Base-by-base conservation (phyloP, 345 rosid genomes). In the Hypericum perforatum region DNA sequence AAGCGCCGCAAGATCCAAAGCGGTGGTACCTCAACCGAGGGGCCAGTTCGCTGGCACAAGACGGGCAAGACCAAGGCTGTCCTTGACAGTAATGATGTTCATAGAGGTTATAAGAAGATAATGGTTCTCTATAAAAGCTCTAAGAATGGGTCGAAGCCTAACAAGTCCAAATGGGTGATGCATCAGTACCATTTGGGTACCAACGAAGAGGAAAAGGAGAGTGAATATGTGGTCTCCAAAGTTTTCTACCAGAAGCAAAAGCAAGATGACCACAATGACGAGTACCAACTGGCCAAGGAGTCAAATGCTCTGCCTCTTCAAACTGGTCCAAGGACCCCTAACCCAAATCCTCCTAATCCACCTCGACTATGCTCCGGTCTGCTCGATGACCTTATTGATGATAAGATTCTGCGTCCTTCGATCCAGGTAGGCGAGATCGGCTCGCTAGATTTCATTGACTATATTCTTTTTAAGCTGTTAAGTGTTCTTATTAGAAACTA, bases 21-120 rank as follows among this genome's bases (percentile, higher is more conserved):
- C 47, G 76, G 76, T 11, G 53, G 69, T 29, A 60, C 65, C 67
- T 41, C 67, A 0, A 39, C 63, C 9, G 74, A 69, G 65, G 91
- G 82, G 49, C 75, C 68, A 59, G 91, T 82, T 15, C 91, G 98
- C 57, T 92, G 98, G 98, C 98, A 92, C 64, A 92, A 92, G 76
- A 92, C 98, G 6, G 98, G 98, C 41, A 84, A 70, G 75, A 92
- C 91, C 51, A 88, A 80, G 68, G 37, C 71, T 60, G 72, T 92
- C 54, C 46, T 73, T 0, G 74, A 75, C 37, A 81, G 32, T 22
- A 1, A 72, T 62, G 94, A 94, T 45, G 68, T 76, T 45, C 84
- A 63, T 1, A 79, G 60, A 59, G 98, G 97, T 7, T 89, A 86
- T 55, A 86, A 84, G 77, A 92, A 92, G 68, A 82, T 88, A 41